These are phyloP conservation scores for Trichoderma asperelloides DNA, from an alignment of 495 filamentous ascomycete genomes.

Conservation along the genomic window DNA sequence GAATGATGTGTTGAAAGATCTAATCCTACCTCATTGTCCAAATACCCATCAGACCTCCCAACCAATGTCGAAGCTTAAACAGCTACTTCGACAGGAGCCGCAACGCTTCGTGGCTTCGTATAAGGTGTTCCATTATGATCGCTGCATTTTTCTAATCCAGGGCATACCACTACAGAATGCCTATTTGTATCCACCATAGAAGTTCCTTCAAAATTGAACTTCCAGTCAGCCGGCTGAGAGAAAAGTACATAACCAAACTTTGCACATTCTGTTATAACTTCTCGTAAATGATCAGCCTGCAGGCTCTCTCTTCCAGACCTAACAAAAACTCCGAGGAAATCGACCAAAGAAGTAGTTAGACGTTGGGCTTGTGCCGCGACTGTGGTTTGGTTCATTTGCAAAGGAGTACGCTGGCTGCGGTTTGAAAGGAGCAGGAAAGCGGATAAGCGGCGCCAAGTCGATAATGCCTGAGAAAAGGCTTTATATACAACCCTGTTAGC, in stretches of 20 bases:
- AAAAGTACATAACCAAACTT: constrained; percentile 27
- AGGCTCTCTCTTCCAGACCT: constrained; percentile 16
- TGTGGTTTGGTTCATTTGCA: constrained; percentile 19
- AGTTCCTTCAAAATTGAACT: constrained; percentile 17
- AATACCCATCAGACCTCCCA: no score
- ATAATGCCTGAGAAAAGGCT: constrained; percentile 23
- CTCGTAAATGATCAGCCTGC: constrained; percentile 25
- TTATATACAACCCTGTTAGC: neutral
- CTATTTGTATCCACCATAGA: neutral
- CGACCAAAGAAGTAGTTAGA: constrained; percentile 20
- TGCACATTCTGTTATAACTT: constrained; percentile 24
- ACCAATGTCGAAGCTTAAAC: no score
- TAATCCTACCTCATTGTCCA: no score
- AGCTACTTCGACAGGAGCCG: constrained; percentile 12
- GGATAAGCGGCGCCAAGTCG: constrained; percentile 27
- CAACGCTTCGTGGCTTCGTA: constrained; percentile 16
- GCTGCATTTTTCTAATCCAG: constrained; percentile 23
- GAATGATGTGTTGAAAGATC: no score
- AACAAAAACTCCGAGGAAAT: constrained; percentile 26
- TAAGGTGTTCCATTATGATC: constrained; percentile 20
- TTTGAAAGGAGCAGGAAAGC: constrained; percentile 26
- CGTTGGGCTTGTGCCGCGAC: constrained; percentile 22
- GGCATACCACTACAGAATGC: constrained; percentile 19
- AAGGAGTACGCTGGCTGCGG: constrained; percentile 24
- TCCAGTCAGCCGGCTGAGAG: constrained; percentile 26